These are phyloP conservation scores for Pholiota adiposa DNA, from an alignment of 1,284 basidiomycete genomes.

Conservation along the genomic window DNA sequence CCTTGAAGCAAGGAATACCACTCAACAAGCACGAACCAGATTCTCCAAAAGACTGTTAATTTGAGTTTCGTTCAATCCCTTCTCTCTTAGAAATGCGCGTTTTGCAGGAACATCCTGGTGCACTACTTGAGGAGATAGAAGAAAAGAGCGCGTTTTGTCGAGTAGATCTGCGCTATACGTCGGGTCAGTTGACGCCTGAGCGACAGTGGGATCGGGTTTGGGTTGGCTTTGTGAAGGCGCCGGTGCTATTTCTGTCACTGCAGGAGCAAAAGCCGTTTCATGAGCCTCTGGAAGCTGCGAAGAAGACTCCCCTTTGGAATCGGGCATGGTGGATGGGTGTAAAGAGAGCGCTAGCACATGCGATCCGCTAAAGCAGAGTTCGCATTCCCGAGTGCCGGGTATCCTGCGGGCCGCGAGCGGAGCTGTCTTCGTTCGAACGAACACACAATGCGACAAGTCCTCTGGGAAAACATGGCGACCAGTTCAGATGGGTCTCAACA, in stretches of 20 bases:
- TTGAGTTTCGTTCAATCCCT: constrained; percentile 67
- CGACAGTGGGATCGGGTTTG: not conserved
- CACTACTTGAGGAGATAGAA: constrained; percentile 65
- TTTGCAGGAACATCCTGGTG: constrained; percentile 61
- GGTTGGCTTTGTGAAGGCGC: not conserved
- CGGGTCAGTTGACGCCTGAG: not conserved
- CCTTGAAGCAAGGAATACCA: not conserved
- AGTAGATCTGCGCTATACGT: constrained; percentile 48
- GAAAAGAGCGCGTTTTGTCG: constrained; percentile 62
- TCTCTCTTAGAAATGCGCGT: constrained; percentile 69
- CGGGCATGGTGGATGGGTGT: constrained; percentile 3
- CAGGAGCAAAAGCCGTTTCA: not conserved
- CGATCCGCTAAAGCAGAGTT: not conserved
- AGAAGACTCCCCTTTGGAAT: not conserved
- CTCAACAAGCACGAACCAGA: constrained; percentile 43
- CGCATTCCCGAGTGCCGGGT: not conserved
- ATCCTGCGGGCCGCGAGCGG: not conserved
- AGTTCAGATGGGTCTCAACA: not conserved
- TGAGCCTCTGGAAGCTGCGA: not conserved
- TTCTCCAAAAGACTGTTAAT: constrained; percentile 63
- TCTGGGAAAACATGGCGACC: not conserved
- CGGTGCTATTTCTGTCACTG: not conserved
- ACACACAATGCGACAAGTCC: not conserved
- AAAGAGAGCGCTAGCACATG: constrained; percentile 1
- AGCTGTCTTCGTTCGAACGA: not conserved